Evolutionary conservation across 257 asterid species (phyloP), one percentile per base, ranked within the genome.

Genomic region (Solanum piurae): DNA sequence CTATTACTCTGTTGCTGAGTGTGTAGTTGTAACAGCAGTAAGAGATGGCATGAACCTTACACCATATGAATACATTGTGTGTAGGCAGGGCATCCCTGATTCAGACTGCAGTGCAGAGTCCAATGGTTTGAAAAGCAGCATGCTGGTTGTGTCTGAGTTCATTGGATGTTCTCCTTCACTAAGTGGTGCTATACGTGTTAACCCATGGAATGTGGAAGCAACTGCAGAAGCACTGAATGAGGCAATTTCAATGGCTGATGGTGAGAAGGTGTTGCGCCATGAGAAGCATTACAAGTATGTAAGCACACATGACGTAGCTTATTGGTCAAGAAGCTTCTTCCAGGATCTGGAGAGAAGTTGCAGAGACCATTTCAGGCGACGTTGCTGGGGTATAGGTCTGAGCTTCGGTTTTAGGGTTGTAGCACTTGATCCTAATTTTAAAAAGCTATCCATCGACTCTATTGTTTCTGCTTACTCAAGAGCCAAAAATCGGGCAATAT

Each of bases 91-190:
- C n/a, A 88, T 75, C 68, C 76, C 91, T 11, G 93, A 89, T 14
- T 23, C 64, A 6, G 92, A 88, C 25, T 75, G 87, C 25, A 52
- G 72, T 77, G 73, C 89, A 60, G 91, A 87, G 9, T 71, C 90
- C n/a, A 73, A 55, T 66, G 89, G 87, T 84, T 88, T 90, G 49
- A 88, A 86, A 55, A 92, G 90, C 87, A 92, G 94, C 86, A 91
- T 92, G 93, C 85, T 92, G 38, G 92, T 92, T 16, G 93, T 92
- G 64, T 92, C 94, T 5, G 94, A 92, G 87, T 92, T 92, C 84
- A 91, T 92, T 86, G 94, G 94, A 23, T 92, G 94, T 79, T 92
- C 94, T 27, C 94, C 93, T 71, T 92, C 94, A 68, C 90, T 92
- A 38, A 91, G 94, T 80, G 94, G 94, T 49, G 94, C 94, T 18